Evolutionary conservation across 257 asterid genomes (phyloP).

Genomic region (Nicotiana otophora): DNA sequence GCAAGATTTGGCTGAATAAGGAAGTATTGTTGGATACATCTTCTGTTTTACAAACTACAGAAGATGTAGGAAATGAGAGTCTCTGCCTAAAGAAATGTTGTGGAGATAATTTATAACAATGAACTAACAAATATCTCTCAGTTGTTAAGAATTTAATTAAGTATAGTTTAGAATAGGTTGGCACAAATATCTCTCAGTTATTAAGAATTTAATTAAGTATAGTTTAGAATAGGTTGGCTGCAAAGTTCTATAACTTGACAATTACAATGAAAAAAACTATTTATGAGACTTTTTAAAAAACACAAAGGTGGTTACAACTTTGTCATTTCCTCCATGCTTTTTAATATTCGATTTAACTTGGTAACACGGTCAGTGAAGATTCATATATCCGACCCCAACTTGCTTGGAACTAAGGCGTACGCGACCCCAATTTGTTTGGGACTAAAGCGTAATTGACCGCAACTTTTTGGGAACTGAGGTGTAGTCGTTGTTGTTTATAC

Average conservation of each 20-base stretch:
- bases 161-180: too few species aligned
- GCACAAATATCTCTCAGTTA: background rate
- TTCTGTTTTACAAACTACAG: background rate
- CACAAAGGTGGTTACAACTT: background rate
- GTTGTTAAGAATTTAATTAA: background rate
- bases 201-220: background rate
- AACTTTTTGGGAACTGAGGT: too few species aligned
- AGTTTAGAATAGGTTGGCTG: too few species aligned
- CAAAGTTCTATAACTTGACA: background rate
- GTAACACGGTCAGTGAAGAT: too few species aligned
- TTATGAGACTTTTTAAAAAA: background rate
- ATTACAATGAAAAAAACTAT: background rate
- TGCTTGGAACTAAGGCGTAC: too few species aligned
- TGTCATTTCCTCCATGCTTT: background rate
- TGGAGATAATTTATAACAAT: background rate
- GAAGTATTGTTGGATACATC: conserved; percentile 42
- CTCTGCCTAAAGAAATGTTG: background rate
- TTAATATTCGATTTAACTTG: background rate
- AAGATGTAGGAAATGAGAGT: background rate
- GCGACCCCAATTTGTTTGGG: too few species aligned
- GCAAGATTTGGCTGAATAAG: conserved; percentile 23
- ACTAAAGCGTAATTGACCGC: too few species aligned
- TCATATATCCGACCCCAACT: too few species aligned
- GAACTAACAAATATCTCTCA: background rate
- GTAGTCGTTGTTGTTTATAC: too few species aligned